phyloP scores from a whole-genome alignment of 2,329 filamentous ascomycete genomes.

The Westerdykella ornata region DNA sequence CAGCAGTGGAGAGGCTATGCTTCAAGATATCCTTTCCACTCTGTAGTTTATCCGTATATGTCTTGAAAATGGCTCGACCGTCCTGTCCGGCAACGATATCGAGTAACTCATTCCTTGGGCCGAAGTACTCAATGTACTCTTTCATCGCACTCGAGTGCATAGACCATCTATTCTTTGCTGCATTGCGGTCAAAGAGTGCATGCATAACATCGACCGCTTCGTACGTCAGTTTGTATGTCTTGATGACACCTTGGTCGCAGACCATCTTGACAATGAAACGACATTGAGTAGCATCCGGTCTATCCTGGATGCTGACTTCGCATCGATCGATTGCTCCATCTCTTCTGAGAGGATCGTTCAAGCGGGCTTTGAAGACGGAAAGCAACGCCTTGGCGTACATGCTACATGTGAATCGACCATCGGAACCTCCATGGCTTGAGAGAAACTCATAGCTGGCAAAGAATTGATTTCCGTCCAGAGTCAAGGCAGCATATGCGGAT shows the following conservation, averaged over 20 bases:
- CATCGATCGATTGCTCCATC: conserved; percentile 68
- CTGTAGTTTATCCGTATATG: conserved; percentile 72
- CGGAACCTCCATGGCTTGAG: conserved; percentile 25
- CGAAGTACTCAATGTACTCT: conserved; percentile 74
- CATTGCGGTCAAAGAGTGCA: conserved; percentile 63
- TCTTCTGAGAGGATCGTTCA: conserved; percentile 57
- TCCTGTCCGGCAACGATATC: conserved; percentile 66
- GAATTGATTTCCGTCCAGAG: conserved; percentile 60
- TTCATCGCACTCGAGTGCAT: conserved; percentile 65
- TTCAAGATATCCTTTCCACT: conserved; percentile 68
- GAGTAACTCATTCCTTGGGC: conserved; percentile 70
- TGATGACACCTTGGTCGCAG: conserved; percentile 69
- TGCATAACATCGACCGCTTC: conserved; percentile 68
- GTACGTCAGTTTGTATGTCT: conserved; percentile 70
- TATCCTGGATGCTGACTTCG: conserved; percentile 67
- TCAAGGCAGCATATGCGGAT: conserved; percentile 69
- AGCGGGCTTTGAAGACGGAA: conserved; percentile 65
- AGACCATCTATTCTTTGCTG: conserved; percentile 63
- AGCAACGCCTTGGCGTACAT: conserved; percentile 64
- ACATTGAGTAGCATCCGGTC: conserved; percentile 60
- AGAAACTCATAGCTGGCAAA: conserved; percentile 66
- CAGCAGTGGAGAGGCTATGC: conserved; percentile 73
- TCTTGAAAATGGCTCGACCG: conserved; percentile 65
- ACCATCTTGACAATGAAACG: conserved; percentile 67
- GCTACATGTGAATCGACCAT: conserved; percentile 61